Percentiles rank a stretch among this genome's conserved stretches.
Evolutionary conservation across 1,284 basidiomycete genomes (phyloP).

Genomic region (Ustilago sp.): DNA sequence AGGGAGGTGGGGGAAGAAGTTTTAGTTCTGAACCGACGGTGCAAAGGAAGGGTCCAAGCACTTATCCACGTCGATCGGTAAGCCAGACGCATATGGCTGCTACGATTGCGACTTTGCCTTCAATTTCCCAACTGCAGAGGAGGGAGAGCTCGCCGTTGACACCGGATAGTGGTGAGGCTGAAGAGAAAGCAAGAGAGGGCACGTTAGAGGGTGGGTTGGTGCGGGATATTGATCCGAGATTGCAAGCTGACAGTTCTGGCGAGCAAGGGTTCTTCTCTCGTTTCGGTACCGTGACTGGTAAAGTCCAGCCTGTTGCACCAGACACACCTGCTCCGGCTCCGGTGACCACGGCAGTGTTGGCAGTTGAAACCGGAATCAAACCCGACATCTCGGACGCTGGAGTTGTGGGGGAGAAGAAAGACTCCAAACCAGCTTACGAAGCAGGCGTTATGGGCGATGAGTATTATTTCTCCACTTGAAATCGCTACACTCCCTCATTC

Average conservation of each 20-base stretch:
- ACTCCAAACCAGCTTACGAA: neutral
- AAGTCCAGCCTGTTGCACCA: neutral
- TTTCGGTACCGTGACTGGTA: constrained; percentile 36
- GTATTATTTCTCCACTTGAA: constrained; percentile 40
- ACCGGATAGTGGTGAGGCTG: neutral
- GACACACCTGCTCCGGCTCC: neutral
- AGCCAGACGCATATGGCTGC: neutral
- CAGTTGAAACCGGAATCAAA: neutral
- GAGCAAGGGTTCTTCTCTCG: constrained; percentile 26
- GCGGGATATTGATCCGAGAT: constrained; percentile 12
- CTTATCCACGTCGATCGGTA: neutral
- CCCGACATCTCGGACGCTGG: neutral
- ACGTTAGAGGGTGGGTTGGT: neutral
- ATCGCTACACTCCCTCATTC: neutral
- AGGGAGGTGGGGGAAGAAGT: neutral
- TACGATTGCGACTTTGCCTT: neutral
- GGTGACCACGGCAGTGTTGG: neutral
- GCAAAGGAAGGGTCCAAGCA: neutral
- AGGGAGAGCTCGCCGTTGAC: neutral
- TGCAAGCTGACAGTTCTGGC: neutral
- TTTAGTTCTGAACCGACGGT: neutral
- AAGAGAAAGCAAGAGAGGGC: neutral
- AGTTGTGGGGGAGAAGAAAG: neutral
- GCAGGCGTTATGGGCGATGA: constrained; percentile 23
- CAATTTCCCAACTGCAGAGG: neutral